phyloP scores from a whole-genome alignment of 1,284 basidiomycete genomes.

The Austroboletus niveus region DNA sequence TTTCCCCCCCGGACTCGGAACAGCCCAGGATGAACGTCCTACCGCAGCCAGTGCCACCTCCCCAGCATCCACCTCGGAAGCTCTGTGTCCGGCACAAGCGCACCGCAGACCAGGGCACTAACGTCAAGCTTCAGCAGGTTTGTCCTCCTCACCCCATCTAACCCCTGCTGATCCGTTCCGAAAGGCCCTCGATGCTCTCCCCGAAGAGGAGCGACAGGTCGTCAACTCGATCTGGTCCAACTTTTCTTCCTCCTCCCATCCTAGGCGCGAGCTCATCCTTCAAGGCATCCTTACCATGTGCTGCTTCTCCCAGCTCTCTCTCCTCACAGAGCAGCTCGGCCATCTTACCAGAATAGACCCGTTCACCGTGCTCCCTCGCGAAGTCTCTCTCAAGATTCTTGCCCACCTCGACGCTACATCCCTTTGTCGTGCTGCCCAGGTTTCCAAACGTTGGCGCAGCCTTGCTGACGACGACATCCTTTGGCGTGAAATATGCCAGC shows the following conservation, averaged over 20 bases:
- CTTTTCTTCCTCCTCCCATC: slow-evolving; percentile 93
- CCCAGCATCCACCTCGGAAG: slow-evolving; percentile 53
- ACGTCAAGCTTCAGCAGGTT: slow-evolving; percentile 91
- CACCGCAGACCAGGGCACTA: slow-evolving; percentile 97
- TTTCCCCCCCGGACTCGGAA: background rate
- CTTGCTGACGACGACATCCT: slow-evolving; percentile 96
- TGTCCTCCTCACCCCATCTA: background rate
- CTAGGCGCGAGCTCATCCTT: slow-evolving; percentile 89
- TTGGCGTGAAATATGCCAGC: slow-evolving; percentile 97
- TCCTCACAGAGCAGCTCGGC: slow-evolving; percentile 88
- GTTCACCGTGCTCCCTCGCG: slow-evolving; percentile 87
- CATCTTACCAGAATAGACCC: slow-evolving; percentile 96
- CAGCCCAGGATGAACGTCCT: slow-evolving; percentile 2
- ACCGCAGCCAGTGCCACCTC: slow-evolving; percentile 11
- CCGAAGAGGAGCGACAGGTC: slow-evolving; percentile 82
- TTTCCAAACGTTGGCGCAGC: slow-evolving; percentile 81
- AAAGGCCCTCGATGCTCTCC: slow-evolving; percentile 92
- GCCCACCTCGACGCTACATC: slow-evolving; percentile 94
- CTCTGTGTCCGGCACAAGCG: slow-evolving; percentile 91
- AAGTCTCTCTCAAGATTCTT: slow-evolving; percentile 88
- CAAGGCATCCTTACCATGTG: slow-evolving; percentile 99
- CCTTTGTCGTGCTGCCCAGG: slow-evolving; percentile 94
- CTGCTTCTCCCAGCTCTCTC: slow-evolving; percentile 98
- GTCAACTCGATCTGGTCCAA: slow-evolving; percentile 96
- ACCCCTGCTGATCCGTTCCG: background rate